phyloP scores from a whole-genome alignment of 2,329 filamentous ascomycete genomes.

The Neocucurbitaria cava region DNA sequence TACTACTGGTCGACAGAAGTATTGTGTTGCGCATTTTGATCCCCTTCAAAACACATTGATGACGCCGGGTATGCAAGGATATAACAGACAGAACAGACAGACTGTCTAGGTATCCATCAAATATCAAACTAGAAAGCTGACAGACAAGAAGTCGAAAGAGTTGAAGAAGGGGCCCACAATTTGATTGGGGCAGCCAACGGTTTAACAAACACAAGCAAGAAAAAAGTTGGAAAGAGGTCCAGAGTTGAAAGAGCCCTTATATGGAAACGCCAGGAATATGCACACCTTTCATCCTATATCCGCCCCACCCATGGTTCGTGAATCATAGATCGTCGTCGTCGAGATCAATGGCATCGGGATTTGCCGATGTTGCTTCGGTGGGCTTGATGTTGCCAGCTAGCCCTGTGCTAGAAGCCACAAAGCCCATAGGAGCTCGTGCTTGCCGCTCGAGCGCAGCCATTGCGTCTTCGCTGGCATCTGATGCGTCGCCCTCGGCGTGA shows the following conservation, averaged over 20 bases:
- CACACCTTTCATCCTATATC: slow-evolving; percentile 9
- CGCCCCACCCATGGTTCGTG: slow-evolving; percentile 19
- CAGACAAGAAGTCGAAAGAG: not conserved
- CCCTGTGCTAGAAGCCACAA: slow-evolving; percentile 84
- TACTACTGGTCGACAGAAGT: not conserved
- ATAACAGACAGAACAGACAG: slow-evolving; percentile 10
- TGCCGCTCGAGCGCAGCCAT: slow-evolving; percentile 91
- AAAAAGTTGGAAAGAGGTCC: slow-evolving; percentile 5
- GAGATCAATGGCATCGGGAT: slow-evolving; percentile 86
- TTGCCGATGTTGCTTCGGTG: slow-evolving; percentile 60
- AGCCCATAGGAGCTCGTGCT: slow-evolving; percentile 85
- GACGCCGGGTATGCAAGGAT: slow-evolving; percentile 25
- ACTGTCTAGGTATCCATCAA: slow-evolving; percentile 18
- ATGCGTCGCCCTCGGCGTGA: slow-evolving; percentile 53
- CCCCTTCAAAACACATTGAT: not conserved
- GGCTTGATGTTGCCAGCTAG: slow-evolving; percentile 64
- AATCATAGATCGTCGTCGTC: slow-evolving; percentile 60
- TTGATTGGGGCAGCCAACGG: not conserved
- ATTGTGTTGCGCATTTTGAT: slow-evolving; percentile 10
- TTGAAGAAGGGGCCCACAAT: not conserved
- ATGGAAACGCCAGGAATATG: slow-evolving; percentile 33
- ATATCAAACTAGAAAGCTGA: not conserved
- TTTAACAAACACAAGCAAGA: not conserved
- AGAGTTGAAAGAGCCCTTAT: slow-evolving; percentile 8
- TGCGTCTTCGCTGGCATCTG: slow-evolving; percentile 69